Percentiles rank a stretch among this genome's conserved stretches.
Conservation (phyloP, 331 rosid genomes). For the Rhamnella rubrinervis region DNA sequence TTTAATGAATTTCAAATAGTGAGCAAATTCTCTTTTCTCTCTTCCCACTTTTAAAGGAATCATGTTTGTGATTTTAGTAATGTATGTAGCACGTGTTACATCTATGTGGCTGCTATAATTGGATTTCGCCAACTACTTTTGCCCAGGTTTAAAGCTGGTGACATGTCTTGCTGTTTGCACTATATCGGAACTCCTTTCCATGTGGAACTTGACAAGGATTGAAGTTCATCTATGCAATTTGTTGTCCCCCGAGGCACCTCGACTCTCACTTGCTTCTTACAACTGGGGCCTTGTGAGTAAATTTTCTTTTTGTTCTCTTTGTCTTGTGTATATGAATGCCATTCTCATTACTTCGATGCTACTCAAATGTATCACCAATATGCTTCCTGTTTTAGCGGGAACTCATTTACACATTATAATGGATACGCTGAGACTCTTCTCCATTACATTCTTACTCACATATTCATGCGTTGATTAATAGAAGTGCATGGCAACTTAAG, state of each 20-base stretch:
- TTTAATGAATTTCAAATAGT: background rate
- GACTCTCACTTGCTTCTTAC: constrained; percentile 74
- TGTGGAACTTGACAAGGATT: constrained; percentile 98
- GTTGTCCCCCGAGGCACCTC: constrained; percentile 89
- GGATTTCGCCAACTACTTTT: constrained; percentile 18
- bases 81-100: background rate
- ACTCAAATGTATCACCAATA: background rate
- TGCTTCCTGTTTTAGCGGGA: background rate
- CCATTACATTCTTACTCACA: background rate
- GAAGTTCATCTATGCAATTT: constrained; percentile 92
- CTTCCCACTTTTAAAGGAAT: background rate
- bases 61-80: background rate
- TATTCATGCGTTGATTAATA: too few relatives aligned
- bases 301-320: constrained; percentile 9
- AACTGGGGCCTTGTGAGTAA: constrained; percentile 82
- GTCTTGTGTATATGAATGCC: background rate
- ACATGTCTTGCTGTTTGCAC: constrained; percentile 60
- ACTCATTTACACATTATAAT: background rate
- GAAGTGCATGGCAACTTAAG: background rate
- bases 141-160: constrained; percentile 69
- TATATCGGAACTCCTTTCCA: constrained; percentile 70
- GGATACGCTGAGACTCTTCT: background rate
- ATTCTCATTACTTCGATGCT: background rate
- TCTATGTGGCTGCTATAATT: background rate
- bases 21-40: background rate